Evolutionary conservation across 805 yeast species (phyloP), one percentile per base, ranked within the genome.

Genomic region (Teunomyces lycoperdinae): DNA sequence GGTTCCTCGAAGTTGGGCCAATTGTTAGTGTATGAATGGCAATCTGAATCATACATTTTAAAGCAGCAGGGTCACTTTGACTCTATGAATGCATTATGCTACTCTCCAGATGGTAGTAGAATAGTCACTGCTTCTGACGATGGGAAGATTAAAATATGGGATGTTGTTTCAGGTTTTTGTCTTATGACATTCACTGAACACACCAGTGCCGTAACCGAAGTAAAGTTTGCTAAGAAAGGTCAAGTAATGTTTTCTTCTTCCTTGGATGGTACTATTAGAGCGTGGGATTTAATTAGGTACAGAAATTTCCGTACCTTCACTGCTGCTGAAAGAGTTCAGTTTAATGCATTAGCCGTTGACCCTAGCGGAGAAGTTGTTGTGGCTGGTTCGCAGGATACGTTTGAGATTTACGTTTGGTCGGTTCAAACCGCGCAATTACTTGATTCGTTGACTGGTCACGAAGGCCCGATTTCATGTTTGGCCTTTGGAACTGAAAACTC

Each of bases 41-140:
- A 94, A 70, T 87, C 96, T 4, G 99, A 94, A 65, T 88, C 97
- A 0, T 94, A 92, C 62, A 86, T 94, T 42, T 73, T 94, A 54
- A 91, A 92, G 63, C 99, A 94, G 64, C 99, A 94, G 68, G 97
- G 98, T 20, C 99, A 94, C 68, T 92, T 88, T 61, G 99, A 94
- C 65, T 76, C 96, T 0, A 80, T 90, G 65, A 92, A 89, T 60
- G 77, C 89, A 11, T 63, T 94, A 40, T 81, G 86, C 30, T 94
- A 94, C 60, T 89, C 97, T 0, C 97, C 97, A 0, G 99, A 94
- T 71, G 99, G 98, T 0, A 80, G 96, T 2, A 78, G 89, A 57
- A 77, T 92, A 3, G 94, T 92, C 3, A 92, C 98, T 1, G 97
- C 96, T 2, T 80, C 96, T 1, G 98, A 92, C 62, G 99, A 94